These are phyloP conservation scores for Pisolithus thermaeus DNA, from an alignment of 1,284 basidiomycete genomes.

Conservation along the genomic window DNA sequence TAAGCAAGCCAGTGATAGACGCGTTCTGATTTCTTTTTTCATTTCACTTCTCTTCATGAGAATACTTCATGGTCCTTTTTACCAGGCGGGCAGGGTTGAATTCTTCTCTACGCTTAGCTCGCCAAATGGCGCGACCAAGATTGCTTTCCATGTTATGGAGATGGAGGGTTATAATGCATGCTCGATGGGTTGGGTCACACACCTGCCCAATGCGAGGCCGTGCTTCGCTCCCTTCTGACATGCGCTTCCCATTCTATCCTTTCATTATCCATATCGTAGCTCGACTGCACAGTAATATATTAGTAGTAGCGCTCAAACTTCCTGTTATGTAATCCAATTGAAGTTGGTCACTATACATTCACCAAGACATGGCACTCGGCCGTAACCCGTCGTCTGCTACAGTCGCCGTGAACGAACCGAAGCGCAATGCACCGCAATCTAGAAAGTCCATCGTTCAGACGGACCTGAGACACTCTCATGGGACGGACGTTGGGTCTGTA, in stretches of 20 bases:
- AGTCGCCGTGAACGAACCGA: no score
- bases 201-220: constrained; percentile 7
- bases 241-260: not conserved
- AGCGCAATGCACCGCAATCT: not conserved
- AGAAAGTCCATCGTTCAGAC: not conserved
- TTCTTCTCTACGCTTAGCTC: constrained; percentile 35
- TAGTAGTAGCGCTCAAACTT: no score
- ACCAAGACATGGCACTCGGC: no score
- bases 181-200: constrained; percentile 19
- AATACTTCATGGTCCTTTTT: constrained; percentile 41
- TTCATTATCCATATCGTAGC: no score
- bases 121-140: constrained; percentile 79
- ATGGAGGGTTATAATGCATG: constrained; percentile 69
- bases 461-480: not conserved
- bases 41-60: constrained; percentile 46
- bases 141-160: constrained; percentile 16
- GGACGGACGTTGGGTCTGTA: constrained; percentile 26
- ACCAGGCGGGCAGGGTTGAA: constrained; percentile 56
- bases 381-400: no score
- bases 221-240: constrained; percentile 32
- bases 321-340: no score
- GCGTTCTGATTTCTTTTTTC: not conserved
- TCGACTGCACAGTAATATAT: no score
- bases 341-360: no score
- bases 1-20: constrained; percentile 16